These are phyloP conservation scores for Gossypium lobatum DNA, from an alignment of 441 rosid species.

Conservation along the genomic window DNA sequence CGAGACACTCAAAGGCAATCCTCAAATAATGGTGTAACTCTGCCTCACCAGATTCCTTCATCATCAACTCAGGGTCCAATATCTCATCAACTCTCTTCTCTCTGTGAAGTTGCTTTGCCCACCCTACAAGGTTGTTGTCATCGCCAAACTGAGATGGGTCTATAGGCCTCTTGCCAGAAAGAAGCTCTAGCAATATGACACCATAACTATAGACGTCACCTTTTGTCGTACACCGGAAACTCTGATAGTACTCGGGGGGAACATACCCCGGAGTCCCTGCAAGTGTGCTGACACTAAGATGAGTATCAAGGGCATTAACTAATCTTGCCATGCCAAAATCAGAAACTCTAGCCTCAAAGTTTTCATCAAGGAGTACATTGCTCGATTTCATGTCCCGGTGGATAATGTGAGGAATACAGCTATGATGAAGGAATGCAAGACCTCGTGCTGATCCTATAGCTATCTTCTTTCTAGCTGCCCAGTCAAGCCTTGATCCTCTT, in stretches of 20 bases:
- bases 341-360: constrained; percentile 79
- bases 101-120: constrained; percentile 79
- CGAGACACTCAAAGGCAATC: constrained; percentile 84
- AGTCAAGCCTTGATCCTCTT: constrained; percentile 50
- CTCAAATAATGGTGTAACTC: constrained; percentile 65
- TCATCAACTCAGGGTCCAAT: constrained; percentile 53
- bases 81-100: constrained; percentile 61
- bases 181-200: constrained; percentile 80
- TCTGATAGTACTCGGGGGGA: constrained; percentile 94
- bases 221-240: constrained; percentile 87
- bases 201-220: constrained; percentile 96
- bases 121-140: constrained; percentile 87
- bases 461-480: constrained; percentile 81
- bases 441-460: constrained; percentile 87
- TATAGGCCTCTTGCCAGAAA: constrained; percentile 86
- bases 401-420: constrained; percentile 92
- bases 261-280: constrained; percentile 96
- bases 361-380: constrained; percentile 84
- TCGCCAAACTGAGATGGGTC: constrained; percentile 74
- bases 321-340: constrained; percentile 97
- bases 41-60: constrained; percentile 34
- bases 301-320: constrained; percentile 83
- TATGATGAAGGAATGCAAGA: constrained; percentile 93
- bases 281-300: constrained; percentile 88
- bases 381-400: constrained; percentile 97